phyloP scores from a whole-genome alignment of 1,139 yeast species.

The Yamadazyma pseudoaaseri region DNA sequence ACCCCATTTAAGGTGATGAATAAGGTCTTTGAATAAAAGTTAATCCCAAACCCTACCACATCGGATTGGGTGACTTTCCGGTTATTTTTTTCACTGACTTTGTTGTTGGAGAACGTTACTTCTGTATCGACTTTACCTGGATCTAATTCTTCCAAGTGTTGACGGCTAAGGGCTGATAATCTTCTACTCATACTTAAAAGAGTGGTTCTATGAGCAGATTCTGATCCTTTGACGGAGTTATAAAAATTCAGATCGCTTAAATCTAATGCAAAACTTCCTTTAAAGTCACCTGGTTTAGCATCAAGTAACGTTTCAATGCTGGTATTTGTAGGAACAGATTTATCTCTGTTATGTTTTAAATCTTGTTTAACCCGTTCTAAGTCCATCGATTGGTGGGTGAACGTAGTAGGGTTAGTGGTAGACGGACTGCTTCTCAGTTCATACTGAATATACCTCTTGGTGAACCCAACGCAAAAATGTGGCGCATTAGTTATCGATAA shows the following conservation, averaged over 20 bases:
- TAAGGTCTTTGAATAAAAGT: slow-evolving; percentile 59
- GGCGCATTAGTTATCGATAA: slow-evolving; percentile 35
- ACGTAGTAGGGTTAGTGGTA: slow-evolving; percentile 8
- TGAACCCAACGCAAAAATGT: slow-evolving; percentile 36
- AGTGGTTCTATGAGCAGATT: slow-evolving; percentile 28
- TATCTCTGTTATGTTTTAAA: slow-evolving; percentile 20
- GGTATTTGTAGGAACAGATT: slow-evolving; percentile 14
- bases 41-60: slow-evolving; percentile 81
- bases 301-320: slow-evolving; percentile 23
- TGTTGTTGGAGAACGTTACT: slow-evolving; percentile 31
- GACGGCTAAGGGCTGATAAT: slow-evolving; percentile 32
- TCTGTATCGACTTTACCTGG: slow-evolving; percentile 38
- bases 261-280: slow-evolving; percentile 44
- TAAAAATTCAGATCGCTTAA: slow-evolving; percentile 42
- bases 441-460: slow-evolving; percentile 26
- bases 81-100: slow-evolving; percentile 5
- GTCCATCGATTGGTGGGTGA: slow-evolving; percentile 19
- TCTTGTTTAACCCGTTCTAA: slow-evolving; percentile 31
- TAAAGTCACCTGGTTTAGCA: slow-evolving; percentile 37
- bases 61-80: slow-evolving; percentile 41
- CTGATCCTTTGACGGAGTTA: slow-evolving; percentile 36
- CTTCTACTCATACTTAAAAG: slow-evolving; percentile 40
- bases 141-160: slow-evolving; percentile 26
- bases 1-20: slow-evolving; percentile 87
- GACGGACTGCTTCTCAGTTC: slow-evolving; percentile 15